Base-by-base conservation (phyloP, 164 flowering plant species). In the Stephania japonica region DNA sequence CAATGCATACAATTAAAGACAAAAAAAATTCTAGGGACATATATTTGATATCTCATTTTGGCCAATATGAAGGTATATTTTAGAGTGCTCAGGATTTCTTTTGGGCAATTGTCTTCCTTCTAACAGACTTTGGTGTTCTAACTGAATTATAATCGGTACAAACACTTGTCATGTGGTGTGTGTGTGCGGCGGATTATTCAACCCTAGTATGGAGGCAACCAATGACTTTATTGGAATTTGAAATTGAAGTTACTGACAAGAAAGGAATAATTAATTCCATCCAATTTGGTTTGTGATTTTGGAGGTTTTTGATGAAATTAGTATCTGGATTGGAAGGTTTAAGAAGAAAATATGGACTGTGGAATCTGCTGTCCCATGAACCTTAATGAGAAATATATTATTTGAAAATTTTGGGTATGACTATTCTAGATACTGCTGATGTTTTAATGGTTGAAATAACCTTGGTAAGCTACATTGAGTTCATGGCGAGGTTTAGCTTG, bases 231-330 rank as follows among this genome's bases (percentile, higher is more conserved):
- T 59, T 59, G 64, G 21, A 59, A n/a, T 59, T 24, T 59, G 64
- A 8, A 59, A n/a, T 59, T 24, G 9, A 59, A n/a, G 23, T 59
- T 59, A n/a, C 24, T 5, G 9, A 6, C 6, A 21, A 59, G 24
- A 24, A 59, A n/a, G 64, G 64, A n/a, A n/a, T 19, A 59, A 59
- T 59, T 59, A 59, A 59, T n/a, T 59, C 64, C 64, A 59, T 59
- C 21, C 64, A 21, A 59, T 59, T 59, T 59, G 64, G 21, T 24
- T 19, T 10, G 9, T 18, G n/a, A 0, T 24, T 19, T 59, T 59
- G 21, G n/a, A 59, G 1, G 9, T n/a, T 59, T 7, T 59, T 59
- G 64, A 59, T 59, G 64, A 18, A 4, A 19, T 24, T 59, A 6
- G 64, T 7, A 19, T 59, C 64, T 59, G 64, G 64, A 59, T n/a